Percentiles rank a stretch among this genome's conserved stretches.
Evolutionary conservation across 768 basidiomycete genomes (phyloP).

Genomic region (Tylopilus intermedius): DNA sequence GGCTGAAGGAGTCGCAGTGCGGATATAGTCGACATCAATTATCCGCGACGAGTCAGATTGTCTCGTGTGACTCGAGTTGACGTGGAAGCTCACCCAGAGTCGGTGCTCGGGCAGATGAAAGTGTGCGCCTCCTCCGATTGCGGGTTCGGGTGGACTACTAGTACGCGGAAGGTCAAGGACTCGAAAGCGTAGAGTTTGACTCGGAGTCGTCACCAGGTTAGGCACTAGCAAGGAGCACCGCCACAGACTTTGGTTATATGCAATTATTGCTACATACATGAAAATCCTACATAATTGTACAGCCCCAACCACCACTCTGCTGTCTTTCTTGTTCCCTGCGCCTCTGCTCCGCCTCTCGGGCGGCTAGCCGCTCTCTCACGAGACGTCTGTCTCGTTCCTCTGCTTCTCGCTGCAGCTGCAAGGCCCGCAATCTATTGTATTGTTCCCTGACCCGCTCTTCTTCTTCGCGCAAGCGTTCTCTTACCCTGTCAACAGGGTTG

Average conservation of each 20-base stretch:
- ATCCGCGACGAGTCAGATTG: not conserved
- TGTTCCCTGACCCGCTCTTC: not conserved
- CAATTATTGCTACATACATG: not conserved
- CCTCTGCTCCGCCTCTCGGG: constrained; percentile 3
- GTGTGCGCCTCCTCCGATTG: no score
- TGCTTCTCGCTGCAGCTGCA: constrained; percentile 2
- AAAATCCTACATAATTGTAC: constrained; percentile 22
- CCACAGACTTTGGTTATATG: no score
- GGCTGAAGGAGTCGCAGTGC: constrained; percentile 5
- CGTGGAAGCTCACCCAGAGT: no score
- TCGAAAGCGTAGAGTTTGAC: no score
- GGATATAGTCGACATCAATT: not conserved
- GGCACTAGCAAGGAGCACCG: no score
- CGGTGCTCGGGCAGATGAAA: no score
- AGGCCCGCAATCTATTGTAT: no score
- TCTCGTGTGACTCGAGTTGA: not conserved
- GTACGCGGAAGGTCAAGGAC: no score
- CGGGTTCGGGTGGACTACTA: no score
- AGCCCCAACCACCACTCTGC: constrained; percentile 16
- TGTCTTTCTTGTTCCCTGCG: constrained; percentile 5
- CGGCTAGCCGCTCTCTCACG: not conserved
- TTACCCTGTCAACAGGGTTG: not conserved
- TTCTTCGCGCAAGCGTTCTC: not conserved
- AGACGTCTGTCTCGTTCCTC: constrained; percentile 4
- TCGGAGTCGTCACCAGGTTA: no score